These are phyloP conservation scores for Zygotorulaspora chibaensis DNA, from an alignment of 805 yeast species.

Conservation along the genomic window DNA sequence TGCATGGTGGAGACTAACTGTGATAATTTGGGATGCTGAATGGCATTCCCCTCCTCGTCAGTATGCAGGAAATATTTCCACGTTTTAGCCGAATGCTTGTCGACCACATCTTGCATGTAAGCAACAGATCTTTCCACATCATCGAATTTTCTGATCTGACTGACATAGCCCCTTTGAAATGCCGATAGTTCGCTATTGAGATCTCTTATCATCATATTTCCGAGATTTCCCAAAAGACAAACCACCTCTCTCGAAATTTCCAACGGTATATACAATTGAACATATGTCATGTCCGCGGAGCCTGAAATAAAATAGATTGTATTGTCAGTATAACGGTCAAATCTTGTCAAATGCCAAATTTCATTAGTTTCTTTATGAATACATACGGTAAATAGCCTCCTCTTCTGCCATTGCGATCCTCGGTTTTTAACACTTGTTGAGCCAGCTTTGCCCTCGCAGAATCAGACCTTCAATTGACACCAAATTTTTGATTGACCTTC, in stretches of 20 bases:
- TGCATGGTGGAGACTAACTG: conserved; percentile 22
- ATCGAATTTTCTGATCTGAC: conserved; percentile 77
- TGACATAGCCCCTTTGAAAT: conserved; percentile 88
- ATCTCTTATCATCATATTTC: conserved; percentile 83
- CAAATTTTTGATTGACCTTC: too few species aligned
- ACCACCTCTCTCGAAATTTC: conserved; percentile 85
- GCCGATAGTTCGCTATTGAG: conserved; percentile 74
- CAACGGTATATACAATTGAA: conserved; percentile 79
- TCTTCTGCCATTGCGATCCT: conserved; percentile 28
- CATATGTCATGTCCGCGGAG: conserved; percentile 96
- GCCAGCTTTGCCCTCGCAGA: background rate
- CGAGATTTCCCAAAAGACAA: conserved; percentile 79
- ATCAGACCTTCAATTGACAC: background rate
- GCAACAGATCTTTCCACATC: conserved; percentile 74
- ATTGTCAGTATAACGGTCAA: conserved; percentile 4
- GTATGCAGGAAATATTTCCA: conserved; percentile 37
- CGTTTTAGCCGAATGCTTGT: conserved; percentile 39
- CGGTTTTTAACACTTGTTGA: background rate
- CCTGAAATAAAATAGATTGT: conserved; percentile 30
- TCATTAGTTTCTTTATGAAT: background rate
- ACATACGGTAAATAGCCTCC: conserved; percentile 42
- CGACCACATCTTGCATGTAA: conserved; percentile 46
- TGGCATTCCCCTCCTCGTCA: conserved; percentile 23
- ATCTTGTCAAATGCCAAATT: background rate
- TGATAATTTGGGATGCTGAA: conserved; percentile 17